These are phyloP conservation scores for Eucalyptus dawsonii DNA, from an alignment of 345 rosid genomes.

Conservation along the genomic window DNA sequence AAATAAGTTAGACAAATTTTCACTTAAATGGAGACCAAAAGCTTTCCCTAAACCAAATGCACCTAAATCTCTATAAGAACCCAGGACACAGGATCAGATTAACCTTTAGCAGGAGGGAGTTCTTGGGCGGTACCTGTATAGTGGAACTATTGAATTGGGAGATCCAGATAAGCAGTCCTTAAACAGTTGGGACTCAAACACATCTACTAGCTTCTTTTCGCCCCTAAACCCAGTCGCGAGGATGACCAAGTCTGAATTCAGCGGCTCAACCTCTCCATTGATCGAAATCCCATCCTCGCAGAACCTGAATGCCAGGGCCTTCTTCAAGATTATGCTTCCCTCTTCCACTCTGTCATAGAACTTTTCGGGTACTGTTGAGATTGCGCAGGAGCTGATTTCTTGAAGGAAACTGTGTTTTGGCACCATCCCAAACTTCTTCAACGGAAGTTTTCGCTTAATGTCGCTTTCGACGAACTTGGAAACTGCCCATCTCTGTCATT, in stretches of 20 bases:
- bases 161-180: conserved; percentile 8
- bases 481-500: conserved; percentile 12
- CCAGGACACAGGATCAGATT: neutral
- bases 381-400: conserved; percentile 4
- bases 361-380: conserved; percentile 6
- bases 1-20: neutral
- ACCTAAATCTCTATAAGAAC: neutral
- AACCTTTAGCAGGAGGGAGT: neutral
- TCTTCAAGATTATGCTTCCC: conserved; percentile 29
- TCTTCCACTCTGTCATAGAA: conserved; percentile 22
- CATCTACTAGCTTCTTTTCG: conserved; percentile 15
- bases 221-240: conserved; percentile 27
- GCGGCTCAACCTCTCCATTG: neutral
- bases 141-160: conserved; percentile 8
- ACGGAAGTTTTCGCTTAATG: conserved; percentile 8
- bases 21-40: neutral
- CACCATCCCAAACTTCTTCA: conserved; percentile 27
- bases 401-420: conserved; percentile 20
- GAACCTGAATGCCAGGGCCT: conserved; percentile 19
- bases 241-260: conserved; percentile 17
- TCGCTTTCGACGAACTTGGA: conserved; percentile 21
- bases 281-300: conserved; percentile 9
- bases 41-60: neutral
- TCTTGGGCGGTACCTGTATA: conserved; percentile 19
- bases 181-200: conserved; percentile 7